A percentile compares a stretch with the other conserved stretches of the same genome.
These are phyloP conservation scores for Dalbergia cultrata DNA, from an alignment of 306 rosid genomes.

Conservation along the genomic window DNA sequence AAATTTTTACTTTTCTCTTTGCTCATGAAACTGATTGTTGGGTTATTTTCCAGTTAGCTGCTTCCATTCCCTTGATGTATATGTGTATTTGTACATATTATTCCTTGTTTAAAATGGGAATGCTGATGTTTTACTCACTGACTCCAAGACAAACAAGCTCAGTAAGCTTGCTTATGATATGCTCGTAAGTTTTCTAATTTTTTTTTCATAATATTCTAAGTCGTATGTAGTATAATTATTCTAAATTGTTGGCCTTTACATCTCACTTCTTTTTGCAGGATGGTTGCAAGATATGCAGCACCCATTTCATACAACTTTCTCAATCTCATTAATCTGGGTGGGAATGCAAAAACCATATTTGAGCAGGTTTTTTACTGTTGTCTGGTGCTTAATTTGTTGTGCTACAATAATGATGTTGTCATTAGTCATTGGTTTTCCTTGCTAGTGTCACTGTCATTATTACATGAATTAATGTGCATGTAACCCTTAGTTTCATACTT, in stretches of 20 bases:
- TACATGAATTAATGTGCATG: constrained; percentile 5
- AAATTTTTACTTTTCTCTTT: neutral
- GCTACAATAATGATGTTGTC: constrained; percentile 26
- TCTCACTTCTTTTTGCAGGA: constrained; percentile 58
- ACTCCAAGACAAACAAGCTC: constrained; percentile 98
- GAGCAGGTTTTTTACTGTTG: constrained; percentile 66
- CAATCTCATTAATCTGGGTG: constrained; percentile 83
- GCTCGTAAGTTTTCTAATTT: constrained; percentile 75
- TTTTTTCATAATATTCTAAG: neutral
- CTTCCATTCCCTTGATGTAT: constrained; percentile 91
- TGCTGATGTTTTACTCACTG: constrained; percentile 86
- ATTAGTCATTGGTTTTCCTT: constrained; percentile 2
- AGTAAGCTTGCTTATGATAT: constrained; percentile 94
- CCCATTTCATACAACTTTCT: constrained; percentile 96
- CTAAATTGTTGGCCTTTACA: constrained; percentile 25
- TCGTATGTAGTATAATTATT: neutral
- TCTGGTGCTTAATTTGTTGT: constrained; percentile 32
- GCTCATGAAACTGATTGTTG: constrained; percentile 30
- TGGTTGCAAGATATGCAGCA: constrained; percentile 98
- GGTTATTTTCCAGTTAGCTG: constrained; percentile 71
- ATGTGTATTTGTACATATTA: constrained; percentile 96
- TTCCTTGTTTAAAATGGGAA: constrained; percentile 93
- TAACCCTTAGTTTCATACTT: neutral
- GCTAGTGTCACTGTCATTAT: constrained; percentile 1
- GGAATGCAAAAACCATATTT: constrained; percentile 65